A percentile compares a stretch with the other conserved stretches of the same genome.
These are phyloP conservation scores for Barnettozyma populi DNA, from an alignment of 805 yeast species.

Conservation along the genomic window DNA sequence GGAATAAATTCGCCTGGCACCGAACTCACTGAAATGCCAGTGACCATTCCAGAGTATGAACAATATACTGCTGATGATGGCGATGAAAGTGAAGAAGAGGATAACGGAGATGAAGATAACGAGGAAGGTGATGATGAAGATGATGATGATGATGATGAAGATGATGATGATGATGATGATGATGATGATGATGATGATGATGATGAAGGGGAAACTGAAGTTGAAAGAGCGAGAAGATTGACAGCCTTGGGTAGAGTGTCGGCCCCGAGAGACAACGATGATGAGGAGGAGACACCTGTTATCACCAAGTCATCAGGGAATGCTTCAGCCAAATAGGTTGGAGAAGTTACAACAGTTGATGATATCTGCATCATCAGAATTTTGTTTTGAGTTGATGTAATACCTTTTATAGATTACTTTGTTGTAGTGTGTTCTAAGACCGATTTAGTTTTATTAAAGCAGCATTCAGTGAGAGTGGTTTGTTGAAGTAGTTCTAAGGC, in stretches of 20 bases:
- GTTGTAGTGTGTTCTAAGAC: neutral
- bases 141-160: constrained; percentile 29
- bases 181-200: constrained; percentile 26
- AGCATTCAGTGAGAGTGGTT: too few relatives aligned
- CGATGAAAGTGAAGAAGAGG: constrained; percentile 20
- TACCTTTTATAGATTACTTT: neutral
- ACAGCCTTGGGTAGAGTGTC: constrained; percentile 46
- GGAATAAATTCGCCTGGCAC: neutral
- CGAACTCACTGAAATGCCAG: neutral
- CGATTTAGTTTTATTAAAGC: too few relatives aligned
- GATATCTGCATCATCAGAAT: neutral
- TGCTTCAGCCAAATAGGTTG: neutral
- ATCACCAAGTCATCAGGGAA: constrained; percentile 2
- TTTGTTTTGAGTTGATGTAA: neutral
- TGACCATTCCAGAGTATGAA: constrained; percentile 8
- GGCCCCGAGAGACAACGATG: constrained; percentile 37
- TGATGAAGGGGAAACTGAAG: constrained; percentile 48
- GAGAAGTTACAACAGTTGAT: neutral
- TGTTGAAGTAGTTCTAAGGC: too few relatives aligned
- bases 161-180: constrained; percentile 30
- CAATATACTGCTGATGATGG: constrained; percentile 17
- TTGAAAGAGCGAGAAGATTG: constrained; percentile 58
- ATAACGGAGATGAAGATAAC: constrained; percentile 20
- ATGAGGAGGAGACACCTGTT: constrained; percentile 38
- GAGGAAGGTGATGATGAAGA: constrained; percentile 27